Evolutionary conservation across 257 asterid genomes (phyloP).

Genomic region (Solanum dulcamara): DNA sequence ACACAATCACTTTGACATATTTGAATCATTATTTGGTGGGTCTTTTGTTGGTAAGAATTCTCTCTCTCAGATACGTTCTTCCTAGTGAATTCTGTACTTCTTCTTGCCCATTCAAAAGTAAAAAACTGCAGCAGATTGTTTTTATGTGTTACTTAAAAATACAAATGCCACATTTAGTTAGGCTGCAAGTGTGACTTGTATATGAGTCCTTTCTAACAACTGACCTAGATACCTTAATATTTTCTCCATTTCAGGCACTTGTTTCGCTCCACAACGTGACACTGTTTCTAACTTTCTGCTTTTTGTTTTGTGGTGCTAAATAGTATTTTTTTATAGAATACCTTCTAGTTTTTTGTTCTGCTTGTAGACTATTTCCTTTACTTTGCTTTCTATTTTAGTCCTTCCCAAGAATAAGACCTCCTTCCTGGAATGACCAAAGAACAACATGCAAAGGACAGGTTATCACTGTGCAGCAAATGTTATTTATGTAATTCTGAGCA

Average conservation of each 20-base stretch:
- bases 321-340: not conserved
- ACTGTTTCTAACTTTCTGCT: not conserved
- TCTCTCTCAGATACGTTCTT: not conserved
- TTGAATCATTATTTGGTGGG: conserved; percentile 33
- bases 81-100: not conserved
- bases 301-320: not conserved
- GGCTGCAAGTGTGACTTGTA: not conserved
- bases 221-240: not conserved
- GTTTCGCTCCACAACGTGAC: not conserved
- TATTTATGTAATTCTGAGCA: not conserved
- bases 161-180: not conserved
- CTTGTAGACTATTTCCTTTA: not conserved
- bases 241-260: not conserved
- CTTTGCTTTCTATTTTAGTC: not conserved
- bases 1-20: conserved; percentile 33
- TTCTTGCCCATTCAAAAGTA: not conserved
- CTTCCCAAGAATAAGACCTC: not conserved
- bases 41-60: not conserved
- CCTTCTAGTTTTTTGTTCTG: not conserved
- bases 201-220: not conserved
- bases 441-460: not conserved
- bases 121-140: not conserved
- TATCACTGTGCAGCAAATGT: not conserved
- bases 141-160: not conserved
- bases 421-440: not conserved